Conservation (phyloP, 1,284 basidiomycete genomes). For the Agroathelia rolfsii region DNA sequence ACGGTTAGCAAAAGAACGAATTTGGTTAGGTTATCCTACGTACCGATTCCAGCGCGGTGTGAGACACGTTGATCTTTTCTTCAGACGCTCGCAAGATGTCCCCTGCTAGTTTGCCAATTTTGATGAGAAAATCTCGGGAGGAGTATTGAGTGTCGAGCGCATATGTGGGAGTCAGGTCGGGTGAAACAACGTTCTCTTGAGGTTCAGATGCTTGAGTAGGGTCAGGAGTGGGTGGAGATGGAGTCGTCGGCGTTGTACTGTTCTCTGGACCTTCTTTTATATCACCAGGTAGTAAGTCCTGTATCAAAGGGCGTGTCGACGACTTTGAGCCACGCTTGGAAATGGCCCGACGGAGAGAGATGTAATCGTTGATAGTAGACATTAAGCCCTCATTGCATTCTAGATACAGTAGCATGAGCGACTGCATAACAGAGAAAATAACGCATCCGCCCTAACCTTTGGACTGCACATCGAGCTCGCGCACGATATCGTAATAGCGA, state of each 20-base stretch:
- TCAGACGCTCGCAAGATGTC: constrained; percentile 52
- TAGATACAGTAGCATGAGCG: constrained; percentile 14
- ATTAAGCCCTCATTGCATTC: constrained; percentile 30
- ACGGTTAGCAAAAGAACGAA: constrained; percentile 3
- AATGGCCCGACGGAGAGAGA: constrained; percentile 25
- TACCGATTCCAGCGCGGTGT: constrained; percentile 59
- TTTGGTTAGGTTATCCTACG: constrained; percentile 14
- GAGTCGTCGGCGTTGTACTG: not conserved
- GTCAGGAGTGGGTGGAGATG: constrained; percentile 4
- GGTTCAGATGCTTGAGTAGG: constrained; percentile 1
- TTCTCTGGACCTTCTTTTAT: not conserved
- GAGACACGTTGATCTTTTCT: constrained; percentile 66
- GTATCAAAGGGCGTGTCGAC: not conserved
- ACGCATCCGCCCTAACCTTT: constrained; percentile 33
- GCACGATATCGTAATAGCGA: constrained; percentile 67
- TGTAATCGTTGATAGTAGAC: constrained; percentile 33
- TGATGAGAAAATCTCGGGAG: constrained; percentile 41
- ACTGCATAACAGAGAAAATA: constrained; percentile 7
- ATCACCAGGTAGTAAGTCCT: not conserved
- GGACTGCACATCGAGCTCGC: constrained; percentile 75
- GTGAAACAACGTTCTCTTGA: constrained; percentile 1
- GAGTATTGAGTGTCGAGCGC: constrained; percentile 13
- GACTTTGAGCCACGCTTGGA: constrained; percentile 1
- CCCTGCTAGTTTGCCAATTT: constrained; percentile 49
- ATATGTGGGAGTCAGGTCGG: constrained; percentile 1